Conservation (phyloP, 805 yeast genomes). For the Kodamaea leandrae region DNA sequence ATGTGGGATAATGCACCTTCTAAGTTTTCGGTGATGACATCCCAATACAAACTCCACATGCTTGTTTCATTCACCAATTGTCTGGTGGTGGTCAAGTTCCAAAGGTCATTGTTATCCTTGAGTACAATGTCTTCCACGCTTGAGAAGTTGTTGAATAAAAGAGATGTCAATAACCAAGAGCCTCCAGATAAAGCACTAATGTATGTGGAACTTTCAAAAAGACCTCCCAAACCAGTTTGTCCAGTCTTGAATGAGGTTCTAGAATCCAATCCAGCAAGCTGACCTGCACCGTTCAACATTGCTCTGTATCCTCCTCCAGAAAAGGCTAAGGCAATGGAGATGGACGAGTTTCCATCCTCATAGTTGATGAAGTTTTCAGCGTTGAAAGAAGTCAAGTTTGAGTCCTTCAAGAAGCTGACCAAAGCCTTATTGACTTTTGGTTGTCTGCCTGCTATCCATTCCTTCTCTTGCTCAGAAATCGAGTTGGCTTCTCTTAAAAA, state of each 20-base stretch:
- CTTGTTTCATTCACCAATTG: conserved; percentile 26
- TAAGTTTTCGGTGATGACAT: conserved; percentile 23
- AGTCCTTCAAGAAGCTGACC: conserved; percentile 19
- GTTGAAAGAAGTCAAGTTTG: conserved; percentile 23
- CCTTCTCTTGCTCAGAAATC: conserved; percentile 23
- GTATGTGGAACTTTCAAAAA: conserved; percentile 68
- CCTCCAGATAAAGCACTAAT: conserved; percentile 83
- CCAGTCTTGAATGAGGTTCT: conserved; percentile 54
- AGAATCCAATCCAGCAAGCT: conserved; percentile 73
- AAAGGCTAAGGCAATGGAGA: conserved; percentile 34
- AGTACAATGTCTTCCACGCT: conserved; percentile 56
- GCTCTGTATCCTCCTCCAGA: conserved; percentile 44
- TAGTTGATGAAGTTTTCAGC: conserved; percentile 19
- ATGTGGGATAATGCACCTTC: conserved; percentile 27
- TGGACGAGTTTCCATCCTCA: conserved; percentile 12
- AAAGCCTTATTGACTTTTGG: conserved; percentile 24
- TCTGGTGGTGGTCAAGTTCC: conserved; percentile 33
- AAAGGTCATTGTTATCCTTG: conserved; percentile 26
- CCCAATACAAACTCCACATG: conserved; percentile 17
- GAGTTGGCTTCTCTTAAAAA: conserved; percentile 26
- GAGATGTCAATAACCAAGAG: conserved; percentile 72
- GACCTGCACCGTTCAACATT: conserved; percentile 78
- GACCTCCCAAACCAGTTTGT: conserved; percentile 60
- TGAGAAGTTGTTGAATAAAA: conserved; percentile 70
- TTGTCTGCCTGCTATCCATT: conserved; percentile 25